A percentile compares a stretch with the other conserved stretches of the same genome.
Evolutionary conservation across 495 filamentous ascomycete species (phyloP).

Genomic region (Hypomontagnella submonticulosa): DNA sequence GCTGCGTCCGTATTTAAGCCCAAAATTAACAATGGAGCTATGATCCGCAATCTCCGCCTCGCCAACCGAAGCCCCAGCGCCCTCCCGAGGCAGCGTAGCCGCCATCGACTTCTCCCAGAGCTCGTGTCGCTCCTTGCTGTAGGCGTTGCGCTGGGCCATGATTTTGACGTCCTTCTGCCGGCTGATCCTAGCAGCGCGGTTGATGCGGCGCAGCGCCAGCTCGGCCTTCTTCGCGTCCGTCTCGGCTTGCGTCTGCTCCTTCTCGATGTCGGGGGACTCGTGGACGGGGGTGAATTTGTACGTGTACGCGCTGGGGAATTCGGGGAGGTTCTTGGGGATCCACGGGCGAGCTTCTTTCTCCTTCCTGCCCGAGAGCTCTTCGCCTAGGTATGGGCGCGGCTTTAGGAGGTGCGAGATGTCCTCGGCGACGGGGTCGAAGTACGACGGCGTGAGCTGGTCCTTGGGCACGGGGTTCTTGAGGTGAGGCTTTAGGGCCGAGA

Average conservation of each 20-base stretch:
- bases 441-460: slow-evolving; percentile 46
- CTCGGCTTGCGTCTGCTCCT: slow-evolving; percentile 57
- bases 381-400: slow-evolving; percentile 50
- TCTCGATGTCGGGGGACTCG: slow-evolving; percentile 49
- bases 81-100: slow-evolving; percentile 49
- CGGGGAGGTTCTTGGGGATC: slow-evolving; percentile 57
- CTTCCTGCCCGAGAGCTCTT: slow-evolving; percentile 55
- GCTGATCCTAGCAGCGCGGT: slow-evolving; percentile 60
- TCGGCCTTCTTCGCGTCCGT: slow-evolving; percentile 59
- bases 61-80: slow-evolving; percentile 61
- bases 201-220: slow-evolving; percentile 55
- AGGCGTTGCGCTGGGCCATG: slow-evolving; percentile 49
- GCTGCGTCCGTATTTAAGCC: slow-evolving; percentile 48
- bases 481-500: slow-evolving; percentile 52
- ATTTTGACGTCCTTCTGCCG: slow-evolving; percentile 60
- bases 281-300: slow-evolving; percentile 56
- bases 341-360: slow-evolving; percentile 55
- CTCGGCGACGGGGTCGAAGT: slow-evolving; percentile 43
- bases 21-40: slow-evolving; percentile 60
- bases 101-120: slow-evolving; percentile 59
- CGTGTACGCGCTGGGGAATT: slow-evolving; percentile 58
- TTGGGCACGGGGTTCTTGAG: slow-evolving; percentile 53
- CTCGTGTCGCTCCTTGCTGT: slow-evolving; percentile 50
- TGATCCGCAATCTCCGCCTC: slow-evolving; percentile 67
- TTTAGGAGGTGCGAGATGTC: slow-evolving; percentile 46